Evolutionary conservation across 2,329 filamentous ascomycete species (phyloP).

Genomic region (Sclerotinia minor): DNA sequence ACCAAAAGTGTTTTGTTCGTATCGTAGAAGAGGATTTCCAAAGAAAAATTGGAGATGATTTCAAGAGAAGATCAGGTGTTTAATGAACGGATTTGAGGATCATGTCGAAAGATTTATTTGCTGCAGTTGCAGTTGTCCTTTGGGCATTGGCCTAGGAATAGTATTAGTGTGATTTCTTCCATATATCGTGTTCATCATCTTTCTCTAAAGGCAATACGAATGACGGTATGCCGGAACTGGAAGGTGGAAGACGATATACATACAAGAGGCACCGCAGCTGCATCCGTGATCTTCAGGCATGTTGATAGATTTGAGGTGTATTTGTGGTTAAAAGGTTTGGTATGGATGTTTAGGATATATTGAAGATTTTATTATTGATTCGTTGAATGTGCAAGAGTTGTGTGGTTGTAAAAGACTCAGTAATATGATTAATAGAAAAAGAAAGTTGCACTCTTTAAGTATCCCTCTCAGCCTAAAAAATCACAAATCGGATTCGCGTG

Average conservation of each 20-base stretch:
- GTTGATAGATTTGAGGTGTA: constrained; percentile 1
- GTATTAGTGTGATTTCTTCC: background rate
- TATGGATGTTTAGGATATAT: too few species aligned
- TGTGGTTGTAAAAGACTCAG: background rate
- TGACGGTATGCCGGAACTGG: background rate
- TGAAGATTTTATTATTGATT: background rate
- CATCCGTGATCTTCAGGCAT: constrained; percentile 10
- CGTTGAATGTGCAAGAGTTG: background rate
- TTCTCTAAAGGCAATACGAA: background rate
- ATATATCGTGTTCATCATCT: too few species aligned
- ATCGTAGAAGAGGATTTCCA: background rate
- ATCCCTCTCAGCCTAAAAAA: background rate
- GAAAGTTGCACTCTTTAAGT: constrained; percentile 9
- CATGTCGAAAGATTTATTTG: background rate
- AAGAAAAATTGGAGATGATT: background rate
- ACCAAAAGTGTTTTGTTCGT: background rate
- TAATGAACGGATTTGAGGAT: background rate
- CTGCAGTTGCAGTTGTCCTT: constrained; percentile 11
- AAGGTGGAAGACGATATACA: background rate
- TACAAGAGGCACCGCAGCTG: background rate
- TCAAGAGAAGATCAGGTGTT: background rate
- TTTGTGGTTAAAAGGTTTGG: background rate
- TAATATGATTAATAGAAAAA: background rate
- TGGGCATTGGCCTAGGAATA: background rate
- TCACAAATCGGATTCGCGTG: background rate